Conservation (phyloP, 495 filamentous ascomycete genomes). For the Aspergillus saccharolyticus region DNA sequence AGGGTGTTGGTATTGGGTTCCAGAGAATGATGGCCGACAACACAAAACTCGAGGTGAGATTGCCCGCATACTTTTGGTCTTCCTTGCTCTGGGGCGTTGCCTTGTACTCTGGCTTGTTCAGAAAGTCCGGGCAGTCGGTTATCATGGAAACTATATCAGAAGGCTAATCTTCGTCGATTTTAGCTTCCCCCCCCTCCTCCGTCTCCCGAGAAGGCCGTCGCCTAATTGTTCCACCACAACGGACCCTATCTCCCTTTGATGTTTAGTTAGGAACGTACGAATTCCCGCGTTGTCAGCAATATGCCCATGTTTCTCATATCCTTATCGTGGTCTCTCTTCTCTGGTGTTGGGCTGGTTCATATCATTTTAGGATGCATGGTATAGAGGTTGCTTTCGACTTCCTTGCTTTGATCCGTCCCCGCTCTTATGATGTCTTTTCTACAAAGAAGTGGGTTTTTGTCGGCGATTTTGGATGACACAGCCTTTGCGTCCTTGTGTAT, state of each 20-base stretch:
- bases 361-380: conserved; percentile 37
- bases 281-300: conserved; percentile 19
- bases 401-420: conserved; percentile 18
- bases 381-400: conserved; percentile 35
- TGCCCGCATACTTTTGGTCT: too few relatives aligned
- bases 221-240: conserved; percentile 24
- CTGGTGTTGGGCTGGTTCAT: conserved; percentile 41
- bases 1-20: conserved; percentile 96
- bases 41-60: conserved; percentile 71
- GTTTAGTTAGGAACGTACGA: conserved; percentile 13
- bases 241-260: conserved; percentile 7
- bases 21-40: conserved; percentile 93
- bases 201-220: conserved; percentile 38
- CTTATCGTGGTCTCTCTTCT: conserved; percentile 40
- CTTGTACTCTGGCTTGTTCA: background rate
- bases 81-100: background rate
- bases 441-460: conserved; percentile 28
- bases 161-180: background rate
- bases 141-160: conserved; percentile 1
- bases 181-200: conserved; percentile 44
- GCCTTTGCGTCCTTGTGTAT: conserved; percentile 19
- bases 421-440: conserved; percentile 19
- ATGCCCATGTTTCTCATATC: conserved; percentile 31
- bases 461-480: conserved; percentile 30
- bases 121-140: background rate